Percentiles rank a stretch among this genome's conserved stretches.
phyloP scores from a whole-genome alignment of 306 rosid species.

The Lablab purpureus region DNA sequence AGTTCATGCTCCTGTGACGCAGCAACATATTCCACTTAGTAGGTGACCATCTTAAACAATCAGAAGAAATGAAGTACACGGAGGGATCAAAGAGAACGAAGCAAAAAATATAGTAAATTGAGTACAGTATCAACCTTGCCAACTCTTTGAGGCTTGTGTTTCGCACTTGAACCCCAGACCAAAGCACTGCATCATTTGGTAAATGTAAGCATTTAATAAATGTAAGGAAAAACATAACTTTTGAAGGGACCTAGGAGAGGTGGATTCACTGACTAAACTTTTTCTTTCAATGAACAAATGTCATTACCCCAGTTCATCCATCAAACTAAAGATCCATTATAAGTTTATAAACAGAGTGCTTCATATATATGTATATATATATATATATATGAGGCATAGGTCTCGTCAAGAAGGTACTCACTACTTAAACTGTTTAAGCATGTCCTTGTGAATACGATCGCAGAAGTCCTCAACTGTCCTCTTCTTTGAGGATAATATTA shows the following conservation, averaged over 20 bases:
- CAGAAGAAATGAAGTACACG: background rate
- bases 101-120: background rate
- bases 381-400: no score
- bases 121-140: conserved; percentile 74
- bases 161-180: conserved; percentile 97
- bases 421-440: conserved; percentile 94
- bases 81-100: conserved; percentile 5
- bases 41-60: conserved; percentile 13
- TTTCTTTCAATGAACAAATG: conserved; percentile 9
- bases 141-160: conserved; percentile 98
- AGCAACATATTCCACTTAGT: conserved; percentile 38
- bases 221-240: background rate
- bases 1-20: conserved; percentile 82
- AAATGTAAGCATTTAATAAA: conserved; percentile 36
- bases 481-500: conserved; percentile 87
- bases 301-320: conserved; percentile 14
- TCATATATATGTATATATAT: background rate
- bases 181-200: conserved; percentile 71
- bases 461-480: conserved; percentile 96
- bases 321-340: conserved; percentile 11
- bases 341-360: conserved; percentile 3
- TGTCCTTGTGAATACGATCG: conserved; percentile 88
- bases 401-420: conserved; percentile 66
- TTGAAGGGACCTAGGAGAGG: background rate
- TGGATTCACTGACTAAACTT: conserved; percentile 4